A percentile compares a stretch with the other conserved stretches of the same genome.
phyloP scores from a whole-genome alignment of 129 eudicot genomes.

The Solidago caesia region DNA sequence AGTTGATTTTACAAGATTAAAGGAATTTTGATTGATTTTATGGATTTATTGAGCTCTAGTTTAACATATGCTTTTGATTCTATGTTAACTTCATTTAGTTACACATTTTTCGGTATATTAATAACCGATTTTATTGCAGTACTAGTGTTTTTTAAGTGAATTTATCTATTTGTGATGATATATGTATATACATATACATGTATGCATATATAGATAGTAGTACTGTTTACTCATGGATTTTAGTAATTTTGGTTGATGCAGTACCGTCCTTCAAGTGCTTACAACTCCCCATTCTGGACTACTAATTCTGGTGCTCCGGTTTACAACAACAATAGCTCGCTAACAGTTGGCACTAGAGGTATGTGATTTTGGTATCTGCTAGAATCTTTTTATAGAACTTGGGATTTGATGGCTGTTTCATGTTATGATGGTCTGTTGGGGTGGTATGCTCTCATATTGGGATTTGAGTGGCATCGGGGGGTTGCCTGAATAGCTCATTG shows the following conservation, averaged over 20 bases:
- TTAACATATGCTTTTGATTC: background rate
- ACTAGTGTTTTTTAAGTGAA: background rate
- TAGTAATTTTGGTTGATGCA: slow-evolving; percentile 33
- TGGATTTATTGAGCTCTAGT: slow-evolving; percentile 6
- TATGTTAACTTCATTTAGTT: background rate
- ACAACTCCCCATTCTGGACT: slow-evolving; percentile 63
- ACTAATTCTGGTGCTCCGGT: slow-evolving; percentile 81
- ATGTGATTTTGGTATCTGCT: background rate
- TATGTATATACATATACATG: background rate
- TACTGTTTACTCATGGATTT: slow-evolving; percentile 11
- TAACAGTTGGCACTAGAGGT: slow-evolving; percentile 81
- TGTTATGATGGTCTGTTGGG: background rate
- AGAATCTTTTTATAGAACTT: slow-evolving; percentile 1
- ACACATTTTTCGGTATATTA: background rate
- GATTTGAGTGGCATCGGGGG: no score
- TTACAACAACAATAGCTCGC: slow-evolving; percentile 64
- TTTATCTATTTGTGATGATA: background rate
- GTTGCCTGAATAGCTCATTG: no score
- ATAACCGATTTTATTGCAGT: background rate
- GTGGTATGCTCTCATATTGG: no score
- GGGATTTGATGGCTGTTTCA: slow-evolving; percentile 2
- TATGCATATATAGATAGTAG: background rate
- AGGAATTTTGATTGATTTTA: background rate
- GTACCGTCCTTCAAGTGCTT: slow-evolving; percentile 78
- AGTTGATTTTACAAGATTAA: background rate